These are phyloP conservation scores for Tephrocybe sp. DNA, from an alignment of 768 basidiomycete species.

Conservation along the genomic window DNA sequence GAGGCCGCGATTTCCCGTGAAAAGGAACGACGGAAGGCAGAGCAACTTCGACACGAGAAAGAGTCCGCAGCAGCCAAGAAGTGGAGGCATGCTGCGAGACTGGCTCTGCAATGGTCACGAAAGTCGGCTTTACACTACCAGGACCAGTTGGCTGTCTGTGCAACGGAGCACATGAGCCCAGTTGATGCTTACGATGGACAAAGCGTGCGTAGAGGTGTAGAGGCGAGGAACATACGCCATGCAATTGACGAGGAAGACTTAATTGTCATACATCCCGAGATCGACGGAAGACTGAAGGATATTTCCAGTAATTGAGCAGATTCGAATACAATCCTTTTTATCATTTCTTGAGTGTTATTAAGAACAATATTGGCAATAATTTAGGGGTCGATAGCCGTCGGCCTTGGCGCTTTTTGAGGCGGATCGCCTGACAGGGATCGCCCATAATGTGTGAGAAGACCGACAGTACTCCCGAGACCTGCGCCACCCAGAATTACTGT, in stretches of 20 bases:
- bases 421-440: constrained; percentile 54
- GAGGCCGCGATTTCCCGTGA: constrained; percentile 45
- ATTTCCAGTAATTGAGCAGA: constrained; percentile 35
- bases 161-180: constrained; percentile 71
- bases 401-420: constrained; percentile 36
- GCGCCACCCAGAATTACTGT: constrained; percentile 72
- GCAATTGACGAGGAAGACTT: constrained; percentile 42
- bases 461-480: constrained; percentile 60
- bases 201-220: constrained; percentile 36
- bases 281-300: constrained; percentile 69
- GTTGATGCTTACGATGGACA: constrained; percentile 75
- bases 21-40: constrained; percentile 33
- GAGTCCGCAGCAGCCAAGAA: constrained; percentile 32
- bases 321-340: too few species aligned
- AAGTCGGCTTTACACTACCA: constrained; percentile 51
- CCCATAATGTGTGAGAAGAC: constrained; percentile 55
- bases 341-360: too few species aligned
- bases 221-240: constrained; percentile 13
- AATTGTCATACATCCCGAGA: constrained; percentile 53
- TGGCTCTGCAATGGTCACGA: constrained; percentile 41
- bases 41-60: constrained; percentile 20
- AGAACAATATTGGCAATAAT: too few species aligned
- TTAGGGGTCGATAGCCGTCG: too few species aligned
- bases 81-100: constrained; percentile 47
- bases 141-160: constrained; percentile 56